Base-by-base conservation (phyloP, 306 rosid species). In the Vigna mungo region DNA sequence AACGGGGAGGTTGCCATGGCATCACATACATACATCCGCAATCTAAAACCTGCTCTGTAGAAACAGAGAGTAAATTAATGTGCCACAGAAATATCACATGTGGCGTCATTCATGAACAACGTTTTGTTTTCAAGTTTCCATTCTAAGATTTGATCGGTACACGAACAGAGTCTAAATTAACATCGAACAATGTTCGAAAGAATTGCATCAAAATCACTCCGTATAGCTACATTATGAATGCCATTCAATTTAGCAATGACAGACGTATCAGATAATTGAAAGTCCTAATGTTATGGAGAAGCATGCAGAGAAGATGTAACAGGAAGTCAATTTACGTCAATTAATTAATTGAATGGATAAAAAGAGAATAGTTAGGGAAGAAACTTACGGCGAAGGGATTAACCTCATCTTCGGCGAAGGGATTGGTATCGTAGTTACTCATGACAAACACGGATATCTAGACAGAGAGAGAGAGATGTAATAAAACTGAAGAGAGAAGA, bases 311-410 rank as follows among this genome's bases (percentile, higher is more conserved):
- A 30, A 18, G 43, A 52, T 17, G 61, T 4, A 51, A 66, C 0
- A 53, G 11, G 41, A 41, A 43, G n/a, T 1, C 8, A 34, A 34
- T 4, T 34, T 34, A 34, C 5, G 30, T n/a, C 15, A 13, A 5
- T 17, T 37, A 3, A 2, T 17, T 17, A 3, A 54, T 39, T 60
- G 21, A 72, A 54, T 25, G 7, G 9, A 58, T 1, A 39, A 39
- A 39, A 1, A 0, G 6, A 9, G 11, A 23, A 20, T 18, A 36
- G 25, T 27, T 2, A 63, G 4, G 23, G 7, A 21, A 13, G 65
- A 49, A 36, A 82, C 91, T 78, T 61, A 87, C 97, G 49, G 93
- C 89, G 55, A 92, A 92, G 55, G 97, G 96, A 86, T 90, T 92
- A 67, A 92, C 90, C 32, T 88, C 90, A 0, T 90, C 97, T 1